Conservation (phyloP, 352 stramenopile species). For the Blastocystis sp. region DNA sequence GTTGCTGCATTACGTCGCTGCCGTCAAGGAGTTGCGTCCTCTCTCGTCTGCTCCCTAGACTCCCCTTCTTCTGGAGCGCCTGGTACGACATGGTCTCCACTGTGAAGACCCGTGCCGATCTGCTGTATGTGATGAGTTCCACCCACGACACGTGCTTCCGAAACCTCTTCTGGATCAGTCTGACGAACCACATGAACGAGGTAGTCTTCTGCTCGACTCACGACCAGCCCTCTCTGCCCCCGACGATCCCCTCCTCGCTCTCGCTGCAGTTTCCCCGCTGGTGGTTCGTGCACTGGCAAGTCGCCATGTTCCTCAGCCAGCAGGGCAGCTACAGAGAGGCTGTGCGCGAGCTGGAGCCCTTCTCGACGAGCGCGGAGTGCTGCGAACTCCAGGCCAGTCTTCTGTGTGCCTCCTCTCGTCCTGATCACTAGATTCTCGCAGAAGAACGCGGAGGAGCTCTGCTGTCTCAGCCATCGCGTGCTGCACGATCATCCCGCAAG, state of each 20-base stretch:
- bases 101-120: background rate
- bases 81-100: background rate
- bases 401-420: background rate
- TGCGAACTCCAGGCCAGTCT: background rate
- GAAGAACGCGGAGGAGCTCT: background rate
- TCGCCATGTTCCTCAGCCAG: background rate
- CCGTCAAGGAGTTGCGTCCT: background rate
- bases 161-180: slow-evolving; percentile 3
- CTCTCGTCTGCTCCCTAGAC: background rate
- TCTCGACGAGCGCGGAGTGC: background rate
- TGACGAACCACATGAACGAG: background rate
- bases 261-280: background rate
- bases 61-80: background rate
- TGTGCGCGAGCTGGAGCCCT: background rate
- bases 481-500: background rate
- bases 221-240: background rate
- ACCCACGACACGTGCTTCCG: background rate
- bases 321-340: background rate
- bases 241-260: background rate
- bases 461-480: background rate
- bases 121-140: background rate
- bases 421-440: background rate
- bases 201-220: background rate
- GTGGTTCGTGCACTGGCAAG: background rate
- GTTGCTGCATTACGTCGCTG: background rate